These are phyloP conservation scores for Mycena capillaripes DNA, from an alignment of 768 basidiomycete species.

Conservation along the genomic window DNA sequence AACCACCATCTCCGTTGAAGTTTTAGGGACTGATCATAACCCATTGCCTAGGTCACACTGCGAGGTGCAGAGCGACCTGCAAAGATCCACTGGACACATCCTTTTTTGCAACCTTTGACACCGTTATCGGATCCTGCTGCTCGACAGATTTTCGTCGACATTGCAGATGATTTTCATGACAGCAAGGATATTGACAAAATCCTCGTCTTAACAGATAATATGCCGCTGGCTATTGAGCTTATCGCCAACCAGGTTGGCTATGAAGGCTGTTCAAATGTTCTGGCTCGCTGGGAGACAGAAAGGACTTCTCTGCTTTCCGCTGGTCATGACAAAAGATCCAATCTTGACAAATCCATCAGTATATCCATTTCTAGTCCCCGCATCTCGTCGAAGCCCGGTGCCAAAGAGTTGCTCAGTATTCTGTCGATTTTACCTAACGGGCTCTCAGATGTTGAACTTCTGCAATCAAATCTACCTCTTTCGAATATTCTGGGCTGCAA, in stretches of 20 bases:
- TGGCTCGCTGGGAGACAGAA: constrained; percentile 13
- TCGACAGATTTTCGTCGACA: constrained; percentile 12
- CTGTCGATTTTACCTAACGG: constrained; percentile 14
- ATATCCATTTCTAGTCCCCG: constrained; percentile 11
- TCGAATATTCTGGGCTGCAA: constrained; percentile 1
- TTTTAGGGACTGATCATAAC: too few species aligned
- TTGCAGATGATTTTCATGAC: not conserved
- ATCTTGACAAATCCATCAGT: constrained; percentile 8
- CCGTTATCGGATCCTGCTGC: constrained; percentile 3
- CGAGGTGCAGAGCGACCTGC: constrained; percentile 11
- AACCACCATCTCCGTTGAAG: too few species aligned
- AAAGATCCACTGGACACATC: not conserved
- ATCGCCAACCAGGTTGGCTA: constrained; percentile 6
- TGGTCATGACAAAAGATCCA: not conserved
- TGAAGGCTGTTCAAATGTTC: constrained; percentile 1
- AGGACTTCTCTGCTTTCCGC: constrained; percentile 8
- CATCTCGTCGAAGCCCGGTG: not conserved
- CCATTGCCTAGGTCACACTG: constrained; percentile 20
- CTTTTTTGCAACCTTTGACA: constrained; percentile 1
- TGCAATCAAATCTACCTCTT: constrained; percentile 4
- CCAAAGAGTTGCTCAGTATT: not conserved
- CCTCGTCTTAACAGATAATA: constrained; percentile 7
- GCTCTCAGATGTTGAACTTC: constrained; percentile 9
- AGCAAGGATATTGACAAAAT: not conserved
- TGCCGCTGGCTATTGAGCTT: constrained; percentile 12